Conservation (phyloP, 108 stramenopile species). For the Licmophora abbreviata region DNA sequence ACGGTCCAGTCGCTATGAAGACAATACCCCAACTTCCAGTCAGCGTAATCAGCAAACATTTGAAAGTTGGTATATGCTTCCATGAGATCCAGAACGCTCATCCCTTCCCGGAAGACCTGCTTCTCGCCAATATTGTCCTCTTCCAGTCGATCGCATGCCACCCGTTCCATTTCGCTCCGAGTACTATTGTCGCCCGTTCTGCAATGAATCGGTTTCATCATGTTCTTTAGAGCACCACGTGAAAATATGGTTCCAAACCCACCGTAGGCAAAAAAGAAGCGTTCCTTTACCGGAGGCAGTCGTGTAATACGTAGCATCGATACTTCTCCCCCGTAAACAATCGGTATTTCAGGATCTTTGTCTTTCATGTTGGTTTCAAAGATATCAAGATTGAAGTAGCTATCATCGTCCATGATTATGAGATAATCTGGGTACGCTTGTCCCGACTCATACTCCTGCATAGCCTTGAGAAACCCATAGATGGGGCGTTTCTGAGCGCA, state of each 20-base stretch:
- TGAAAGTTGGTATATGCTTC: conserved; percentile 6
- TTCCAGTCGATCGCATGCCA: conserved; percentile 15
- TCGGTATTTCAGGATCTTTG: too few relatives aligned
- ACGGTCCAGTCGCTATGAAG: conserved; percentile 7
- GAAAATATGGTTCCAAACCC: conserved; percentile 26
- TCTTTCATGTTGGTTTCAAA: too few relatives aligned
- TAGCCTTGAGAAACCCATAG: neutral
- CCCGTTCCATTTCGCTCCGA: neutral
- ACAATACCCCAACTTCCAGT: conserved; percentile 9
- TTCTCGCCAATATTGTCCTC: conserved; percentile 16
- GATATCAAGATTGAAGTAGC: conserved; percentile 3
- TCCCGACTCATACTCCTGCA: conserved; percentile 3
- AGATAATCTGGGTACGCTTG: neutral
- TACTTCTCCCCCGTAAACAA: too few relatives aligned
- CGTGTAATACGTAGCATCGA: too few relatives aligned
- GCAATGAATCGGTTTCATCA: conserved; percentile 15
- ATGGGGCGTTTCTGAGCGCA: conserved; percentile 23
- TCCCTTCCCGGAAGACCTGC: conserved; percentile 18
- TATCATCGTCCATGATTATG: neutral
- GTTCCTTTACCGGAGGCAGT: too few relatives aligned
- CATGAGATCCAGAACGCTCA: conserved; percentile 21
- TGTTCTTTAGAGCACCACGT: conserved; percentile 13
- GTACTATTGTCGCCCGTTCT: neutral
- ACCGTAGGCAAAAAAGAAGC: conserved; percentile 28
- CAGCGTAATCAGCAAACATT: neutral